Percentiles rank a stretch among this genome's conserved stretches.
These are phyloP conservation scores for Coniferiporia sulphurascens DNA, from an alignment of 1,284 basidiomycete genomes.

Conservation along the genomic window DNA sequence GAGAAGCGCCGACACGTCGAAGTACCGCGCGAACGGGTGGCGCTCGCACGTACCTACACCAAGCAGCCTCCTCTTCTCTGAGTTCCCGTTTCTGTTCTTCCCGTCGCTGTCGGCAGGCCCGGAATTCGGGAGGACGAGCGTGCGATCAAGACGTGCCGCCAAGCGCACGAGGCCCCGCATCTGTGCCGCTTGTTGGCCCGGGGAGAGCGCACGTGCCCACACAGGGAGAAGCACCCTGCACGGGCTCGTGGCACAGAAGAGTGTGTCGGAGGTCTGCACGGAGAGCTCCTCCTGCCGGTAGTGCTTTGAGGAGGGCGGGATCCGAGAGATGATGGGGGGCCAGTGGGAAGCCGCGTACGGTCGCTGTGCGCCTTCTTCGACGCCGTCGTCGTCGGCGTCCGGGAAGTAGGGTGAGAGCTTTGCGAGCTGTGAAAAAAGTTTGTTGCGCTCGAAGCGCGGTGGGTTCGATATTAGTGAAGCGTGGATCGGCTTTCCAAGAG, in stretches of 20 bases:
- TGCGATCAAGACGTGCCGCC: conserved; percentile 38
- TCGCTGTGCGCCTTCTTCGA: background rate
- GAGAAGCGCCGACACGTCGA: conserved; percentile 32
- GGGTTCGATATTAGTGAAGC: background rate
- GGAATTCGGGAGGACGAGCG: conserved; percentile 48
- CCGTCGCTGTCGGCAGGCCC: conserved; percentile 35
- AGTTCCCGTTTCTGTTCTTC: background rate
- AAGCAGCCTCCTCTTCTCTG: too few species aligned
- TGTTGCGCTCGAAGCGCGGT: conserved; percentile 1
- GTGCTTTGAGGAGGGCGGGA: conserved; percentile 21
- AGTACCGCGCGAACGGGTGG: conserved; percentile 42
- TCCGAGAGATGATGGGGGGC: conserved; percentile 31
- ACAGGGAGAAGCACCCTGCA: conserved; percentile 41
- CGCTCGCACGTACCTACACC: conserved; percentile 40
- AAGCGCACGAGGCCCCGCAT: conserved; percentile 41
- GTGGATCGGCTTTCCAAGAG: conserved; percentile 1
- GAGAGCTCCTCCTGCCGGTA: background rate
- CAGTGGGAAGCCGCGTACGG: conserved; percentile 16
- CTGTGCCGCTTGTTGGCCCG: conserved; percentile 46
- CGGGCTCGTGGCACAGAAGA: conserved; percentile 20
- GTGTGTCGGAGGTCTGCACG: conserved; percentile 21
- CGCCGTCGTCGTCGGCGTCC: background rate
- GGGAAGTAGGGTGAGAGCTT: background rate
- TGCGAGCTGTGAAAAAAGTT: background rate
- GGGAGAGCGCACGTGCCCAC: conserved; percentile 27